Evolutionary conservation across 1,139 yeast species (phyloP), one percentile per base, ranked within the genome.

Genomic region (Candida sojae): DNA sequence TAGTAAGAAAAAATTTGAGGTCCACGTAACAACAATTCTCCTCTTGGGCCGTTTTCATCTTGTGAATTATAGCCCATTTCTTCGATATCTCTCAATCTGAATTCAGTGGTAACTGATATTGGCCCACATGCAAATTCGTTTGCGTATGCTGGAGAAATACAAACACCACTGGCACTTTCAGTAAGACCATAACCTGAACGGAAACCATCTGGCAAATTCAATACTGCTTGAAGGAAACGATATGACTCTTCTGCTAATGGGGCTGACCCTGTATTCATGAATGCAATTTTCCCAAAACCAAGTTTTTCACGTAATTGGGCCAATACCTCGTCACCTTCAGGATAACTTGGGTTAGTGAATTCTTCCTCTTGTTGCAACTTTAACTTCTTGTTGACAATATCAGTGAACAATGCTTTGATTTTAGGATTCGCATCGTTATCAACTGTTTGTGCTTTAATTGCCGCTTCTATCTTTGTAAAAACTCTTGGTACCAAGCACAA

Each of bases 121-220:
- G 74, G 52, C 29, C 79, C 79, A 56, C 76, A 71, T 25, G 70
- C 63, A 9, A 78, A 77, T 3, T 77, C 76, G 10, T 55, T 54
- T n/a, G 68, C 62, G 65, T 29, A 55, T 55, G 42, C 57, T 53
- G 5, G 77, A 61, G 47, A 50, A 10, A 59, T 44, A 51, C 67
- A 61, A 43, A 71, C 53, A 25, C 79, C 79, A n/a, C 75, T 77
- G 56, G 71, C 71, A 10, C 74, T 64, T 53, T 75, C 80, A 25
- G 79, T 75, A 54, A 73, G 66, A 7, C 80, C 80, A 55, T 74
- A 75, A 43, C 79, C 79, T 56, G 72, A 77, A 35, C 62, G 47
- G 49, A 75, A 51, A 12, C 79, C 80, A 11, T 21, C 12, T 26
- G 45, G 45, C 35, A 66, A 47, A 50, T 69, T 67, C 47, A 73